Evolutionary conservation across 2,329 filamentous ascomycete species (phyloP), one percentile per base, ranked within the genome.

Genomic region (Aureobasidium sp.): DNA sequence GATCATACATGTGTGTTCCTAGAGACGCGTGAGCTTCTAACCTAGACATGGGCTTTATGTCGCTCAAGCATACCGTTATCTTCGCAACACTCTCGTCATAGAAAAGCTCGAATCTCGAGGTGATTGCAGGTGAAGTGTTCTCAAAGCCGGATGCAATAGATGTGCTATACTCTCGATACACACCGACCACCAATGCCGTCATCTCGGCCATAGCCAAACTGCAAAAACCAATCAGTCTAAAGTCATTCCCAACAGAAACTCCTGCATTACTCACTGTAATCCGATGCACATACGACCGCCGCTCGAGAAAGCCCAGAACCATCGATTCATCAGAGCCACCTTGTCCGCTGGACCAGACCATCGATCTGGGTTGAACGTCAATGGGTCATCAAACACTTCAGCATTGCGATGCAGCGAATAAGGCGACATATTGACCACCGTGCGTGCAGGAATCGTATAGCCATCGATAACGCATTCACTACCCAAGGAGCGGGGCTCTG

Each of bases 151-250:
- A 49, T 17, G 57, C 55, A 34, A 68, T 58, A 17, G 54, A 58
- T 1, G 73, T 76, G 3, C 42, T 63, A 58, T 75, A 78, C 24
- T 60, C 64, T 45, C 70, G 61, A 60, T 78, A 76, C 4, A 78
- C 57, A 1, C 71, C 70, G 3, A 73, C 68, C 1, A 72, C 60
- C 6, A 78, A 59, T 1, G 71, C 73, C 1, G 70, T 73, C 73
- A 78, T 76, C 58, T 77, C 74, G 11, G 72, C 72, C 68, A 76
- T 74, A 2, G 75, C 75, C 7, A 77, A 62, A 60, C 70, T 73
- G 41, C 24, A 4, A 17, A 7, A n/a, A 14, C n/a, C n/a, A n/a
- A n/a, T n/a, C n/a, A n/a, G n/a, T n/a, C n/a, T n/a, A n/a, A n/a
- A n/a, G n/a, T n/a, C n/a, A n/a, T n/a, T n/a, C n/a, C n/a, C n/a